Conservation (phyloP, 2,329 filamentous ascomycete species). For the Arthroderma sp. region DNA sequence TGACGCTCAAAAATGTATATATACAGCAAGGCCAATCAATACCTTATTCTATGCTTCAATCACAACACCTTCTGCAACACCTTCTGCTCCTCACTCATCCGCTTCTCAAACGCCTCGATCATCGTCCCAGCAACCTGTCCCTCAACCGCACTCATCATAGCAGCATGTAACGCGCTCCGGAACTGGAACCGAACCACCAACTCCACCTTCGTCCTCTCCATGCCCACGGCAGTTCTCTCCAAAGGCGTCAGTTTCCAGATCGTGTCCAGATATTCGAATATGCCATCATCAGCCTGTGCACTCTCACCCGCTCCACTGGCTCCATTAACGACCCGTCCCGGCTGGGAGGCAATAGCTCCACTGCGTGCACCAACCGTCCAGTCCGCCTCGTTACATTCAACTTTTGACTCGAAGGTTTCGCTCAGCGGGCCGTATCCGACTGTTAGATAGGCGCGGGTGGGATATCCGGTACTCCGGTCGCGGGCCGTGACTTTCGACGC, state of each 20-base stretch:
- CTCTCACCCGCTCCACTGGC: conserved; percentile 31
- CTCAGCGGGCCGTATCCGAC: conserved; percentile 75
- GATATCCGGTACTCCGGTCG: conserved; percentile 42
- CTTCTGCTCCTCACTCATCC: conserved; percentile 44
- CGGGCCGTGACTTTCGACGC: conserved; percentile 63
- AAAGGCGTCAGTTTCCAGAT: conserved; percentile 31
- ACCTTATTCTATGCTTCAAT: not conserved
- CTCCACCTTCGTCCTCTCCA: conserved; percentile 54
- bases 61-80: not conserved
- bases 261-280: conserved; percentile 34
- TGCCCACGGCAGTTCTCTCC: conserved; percentile 17
- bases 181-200: conserved; percentile 73
- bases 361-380: conserved; percentile 58
- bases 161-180: conserved; percentile 73
- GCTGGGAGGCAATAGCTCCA: conserved; percentile 24
- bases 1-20: conserved; percentile 1
- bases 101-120: conserved; percentile 55
- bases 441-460: conserved; percentile 62
- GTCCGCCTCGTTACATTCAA: conserved; percentile 60
- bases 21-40: not conserved
- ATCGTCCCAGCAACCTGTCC: conserved; percentile 49
- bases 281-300: conserved; percentile 52
- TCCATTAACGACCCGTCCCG: conserved; percentile 24
- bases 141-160: conserved; percentile 67
- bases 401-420: conserved; percentile 67